Evolutionary conservation across 345 rosid species (phyloP), one percentile per base, ranked within the genome.

Genomic region (Salix brachista): DNA sequence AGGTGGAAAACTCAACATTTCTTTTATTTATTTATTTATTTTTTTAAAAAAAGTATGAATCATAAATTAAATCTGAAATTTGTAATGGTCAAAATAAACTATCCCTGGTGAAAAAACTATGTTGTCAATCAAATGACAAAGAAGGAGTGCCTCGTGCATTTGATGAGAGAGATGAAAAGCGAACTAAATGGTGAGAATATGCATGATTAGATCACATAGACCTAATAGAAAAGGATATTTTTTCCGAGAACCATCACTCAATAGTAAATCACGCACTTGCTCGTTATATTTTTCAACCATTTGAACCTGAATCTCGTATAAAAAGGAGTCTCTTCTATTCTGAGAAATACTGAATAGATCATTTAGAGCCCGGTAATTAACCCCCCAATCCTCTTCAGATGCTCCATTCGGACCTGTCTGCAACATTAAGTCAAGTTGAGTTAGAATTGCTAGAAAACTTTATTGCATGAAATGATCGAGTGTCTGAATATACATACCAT

Each of bases 281-380:
- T 95, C 97, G 61, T 95, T 95, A 68, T 95, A 95, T 80, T 91
- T 93, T 87, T 95, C 99, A 58, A 95, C 86, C 94, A 95, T 90
- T 71, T 95, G 99, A 37, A 93, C 97, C 54, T 84, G 84, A 26
- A 93, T 80, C 81, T 90, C 93, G 44, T 93, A 95, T 10, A 26
- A 25, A 11, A 90, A 82, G 80, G 88, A 78, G 76, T 81, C 78
- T 14, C 71, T 89, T 75, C 99, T 85, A 1, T 54, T 83, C 81
- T 90, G 91, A 78, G 97, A 88, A 37, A 91, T 84, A 36, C 65
- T 75, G 84, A 95, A 95, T 62, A 95, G 96, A 82, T 89, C 91
- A 48, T 91, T 89, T 23, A 95, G 89, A 58, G 98, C 98, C 5
- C 96, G 88, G 72, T 88, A 91, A 77, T 95, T 95, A 30, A 95